Percentiles rank a stretch among this genome's conserved stretches.
These are phyloP conservation scores for Hawksworthiomyces lignivorus DNA, from an alignment of 2,329 filamentous ascomycete genomes.

Conservation along the genomic window DNA sequence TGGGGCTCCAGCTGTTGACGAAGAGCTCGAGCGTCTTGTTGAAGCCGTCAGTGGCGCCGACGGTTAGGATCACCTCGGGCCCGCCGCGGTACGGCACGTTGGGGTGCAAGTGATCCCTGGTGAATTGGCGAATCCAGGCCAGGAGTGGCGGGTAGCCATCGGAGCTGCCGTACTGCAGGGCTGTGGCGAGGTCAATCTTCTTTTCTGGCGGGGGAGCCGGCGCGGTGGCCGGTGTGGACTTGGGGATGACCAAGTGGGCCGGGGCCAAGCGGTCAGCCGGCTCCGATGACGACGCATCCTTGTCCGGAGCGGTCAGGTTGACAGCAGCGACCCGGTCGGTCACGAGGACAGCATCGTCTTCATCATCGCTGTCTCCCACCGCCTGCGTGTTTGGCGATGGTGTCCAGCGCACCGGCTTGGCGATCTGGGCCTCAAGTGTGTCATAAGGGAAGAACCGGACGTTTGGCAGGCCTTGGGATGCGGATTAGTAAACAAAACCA, in stretches of 20 bases:
- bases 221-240: slow-evolving; percentile 40
- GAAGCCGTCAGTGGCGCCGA: slow-evolving; percentile 80
- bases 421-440: slow-evolving; percentile 75
- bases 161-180: slow-evolving; percentile 80
- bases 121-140: slow-evolving; percentile 72
- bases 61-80: slow-evolving; percentile 70
- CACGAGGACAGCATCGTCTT: slow-evolving; percentile 29
- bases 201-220: slow-evolving; percentile 47
- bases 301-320: neutral
- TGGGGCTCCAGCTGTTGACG: slow-evolving; percentile 65
- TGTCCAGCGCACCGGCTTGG: slow-evolving; percentile 65
- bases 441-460: slow-evolving; percentile 82
- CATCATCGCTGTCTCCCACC: slow-evolving; percentile 26
- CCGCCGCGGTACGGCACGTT: slow-evolving; percentile 71
- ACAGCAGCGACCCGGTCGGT: slow-evolving; percentile 26
- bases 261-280: slow-evolving; percentile 23
- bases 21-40: slow-evolving; percentile 69
- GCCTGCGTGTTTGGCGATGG: slow-evolving; percentile 57
- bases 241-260: slow-evolving; percentile 63
- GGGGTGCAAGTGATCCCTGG: slow-evolving; percentile 68
- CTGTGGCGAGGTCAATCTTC: slow-evolving; percentile 73
- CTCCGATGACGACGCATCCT: slow-evolving; percentile 13
- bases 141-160: slow-evolving; percentile 73
- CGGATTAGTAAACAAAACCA: neutral
- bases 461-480: slow-evolving; percentile 63